Evolutionary conservation across 257 asterid species (phyloP).

Genomic region (Solanum lycopersicoides): DNA sequence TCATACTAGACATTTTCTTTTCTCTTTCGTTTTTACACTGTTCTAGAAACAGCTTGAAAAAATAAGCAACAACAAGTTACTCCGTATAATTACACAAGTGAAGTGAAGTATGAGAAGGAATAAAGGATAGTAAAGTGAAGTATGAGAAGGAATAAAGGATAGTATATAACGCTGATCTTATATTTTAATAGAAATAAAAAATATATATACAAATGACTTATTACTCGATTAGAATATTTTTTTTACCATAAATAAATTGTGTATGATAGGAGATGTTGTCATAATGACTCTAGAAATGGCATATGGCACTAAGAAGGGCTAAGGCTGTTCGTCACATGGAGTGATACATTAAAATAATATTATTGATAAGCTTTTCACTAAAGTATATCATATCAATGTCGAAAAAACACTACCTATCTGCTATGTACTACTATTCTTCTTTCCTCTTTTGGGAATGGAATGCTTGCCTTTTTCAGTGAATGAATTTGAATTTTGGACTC

Average conservation of each 20-base stretch:
- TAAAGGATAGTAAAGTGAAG: neutral
- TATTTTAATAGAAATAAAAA: too few relatives aligned
- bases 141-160: neutral
- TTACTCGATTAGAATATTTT: neutral
- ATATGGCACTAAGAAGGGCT: neutral
- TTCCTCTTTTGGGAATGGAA: neutral
- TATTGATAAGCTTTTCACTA: neutral
- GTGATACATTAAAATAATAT: neutral
- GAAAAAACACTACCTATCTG: neutral
- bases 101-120: neutral
- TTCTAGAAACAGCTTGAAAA: neutral
- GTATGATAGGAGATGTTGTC: slow-evolving; percentile 6
- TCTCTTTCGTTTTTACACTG: neutral
- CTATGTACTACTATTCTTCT: neutral
- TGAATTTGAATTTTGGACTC: too few relatives aligned
- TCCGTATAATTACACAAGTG: neutral
- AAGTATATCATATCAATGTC: neutral
- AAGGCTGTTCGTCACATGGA: neutral
- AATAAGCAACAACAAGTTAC: neutral
- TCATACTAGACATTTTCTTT: neutral
- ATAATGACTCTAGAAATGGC: slow-evolving; percentile 8
- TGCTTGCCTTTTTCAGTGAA: too few relatives aligned
- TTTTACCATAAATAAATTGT: neutral
- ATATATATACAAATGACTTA: too few relatives aligned
- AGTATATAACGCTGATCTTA: neutral